phyloP scores from a whole-genome alignment of 495 filamentous ascomycete species.

The Penicillium canariense region DNA sequence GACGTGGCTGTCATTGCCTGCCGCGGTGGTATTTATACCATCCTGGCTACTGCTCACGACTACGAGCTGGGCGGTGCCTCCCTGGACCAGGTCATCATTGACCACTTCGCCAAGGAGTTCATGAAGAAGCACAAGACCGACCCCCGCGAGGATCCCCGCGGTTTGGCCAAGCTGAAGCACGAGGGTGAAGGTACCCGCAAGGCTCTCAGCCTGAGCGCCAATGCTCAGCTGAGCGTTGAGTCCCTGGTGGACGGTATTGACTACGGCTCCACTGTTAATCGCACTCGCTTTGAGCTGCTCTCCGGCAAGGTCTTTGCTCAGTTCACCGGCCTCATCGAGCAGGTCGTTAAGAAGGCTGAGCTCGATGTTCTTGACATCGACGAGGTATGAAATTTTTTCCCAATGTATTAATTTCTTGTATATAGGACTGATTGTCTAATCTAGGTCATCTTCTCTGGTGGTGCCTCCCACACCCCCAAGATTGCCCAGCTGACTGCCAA shows the following conservation, averaged over 20 bases:
- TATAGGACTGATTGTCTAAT: conserved; percentile 19
- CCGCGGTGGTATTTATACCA: conserved; percentile 93
- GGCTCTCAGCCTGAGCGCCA: conserved; percentile 80
- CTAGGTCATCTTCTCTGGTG: conserved; percentile 81
- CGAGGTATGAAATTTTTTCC: conserved; percentile 49
- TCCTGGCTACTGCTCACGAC: conserved; percentile 91
- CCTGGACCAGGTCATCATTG: conserved; percentile 85
- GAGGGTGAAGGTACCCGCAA: conserved; percentile 90
- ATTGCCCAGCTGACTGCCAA: conserved; percentile 71
- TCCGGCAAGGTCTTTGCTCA: conserved; percentile 78
- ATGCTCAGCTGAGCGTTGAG: conserved; percentile 88
- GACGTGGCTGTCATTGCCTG: conserved; percentile 88
- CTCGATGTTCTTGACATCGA: conserved; percentile 91
- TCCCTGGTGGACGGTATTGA: conserved; percentile 83
- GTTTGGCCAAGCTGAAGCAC: conserved; percentile 86
- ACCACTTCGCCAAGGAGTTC: conserved; percentile 98
- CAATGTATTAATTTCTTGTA: background rate
- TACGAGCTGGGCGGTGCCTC: conserved; percentile 82
- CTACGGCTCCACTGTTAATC: conserved; percentile 86
- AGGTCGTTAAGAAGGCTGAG: conserved; percentile 84
- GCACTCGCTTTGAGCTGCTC: conserved; percentile 89
- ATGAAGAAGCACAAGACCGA: conserved; percentile 90
- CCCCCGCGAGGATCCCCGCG: conserved; percentile 74
- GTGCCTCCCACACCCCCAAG: conserved; percentile 89
- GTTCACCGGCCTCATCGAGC: conserved; percentile 80